Percentiles rank a stretch among this genome's conserved stretches.
phyloP scores from a whole-genome alignment of 441 rosid species.

The Syzygium malaccense region DNA sequence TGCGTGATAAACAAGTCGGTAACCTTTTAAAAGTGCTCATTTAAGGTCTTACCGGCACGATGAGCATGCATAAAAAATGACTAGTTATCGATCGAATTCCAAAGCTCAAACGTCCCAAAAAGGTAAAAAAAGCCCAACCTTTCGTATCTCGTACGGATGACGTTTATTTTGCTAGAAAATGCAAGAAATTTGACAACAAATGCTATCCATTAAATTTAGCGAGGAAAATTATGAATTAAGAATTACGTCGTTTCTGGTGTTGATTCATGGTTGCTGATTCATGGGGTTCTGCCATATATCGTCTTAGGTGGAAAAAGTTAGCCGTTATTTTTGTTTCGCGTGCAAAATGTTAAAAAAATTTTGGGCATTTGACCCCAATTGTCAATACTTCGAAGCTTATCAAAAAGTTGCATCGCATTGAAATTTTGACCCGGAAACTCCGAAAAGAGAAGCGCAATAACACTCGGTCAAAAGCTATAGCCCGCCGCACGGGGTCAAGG shows the following conservation, averaged over 20 bases:
- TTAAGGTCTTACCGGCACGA: background rate
- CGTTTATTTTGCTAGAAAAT: background rate
- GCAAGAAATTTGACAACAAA: background rate
- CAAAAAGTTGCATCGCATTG: no score
- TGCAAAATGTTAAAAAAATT: no score
- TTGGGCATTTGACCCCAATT: no score
- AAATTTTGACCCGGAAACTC: no score
- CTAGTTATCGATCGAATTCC: background rate
- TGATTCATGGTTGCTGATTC: background rate
- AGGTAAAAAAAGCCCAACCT: background rate
- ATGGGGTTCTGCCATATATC: background rate
- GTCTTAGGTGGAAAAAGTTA: background rate
- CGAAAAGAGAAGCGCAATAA: no score
- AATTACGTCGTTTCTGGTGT: background rate
- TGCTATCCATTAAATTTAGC: background rate
- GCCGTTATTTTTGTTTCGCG: background rate
- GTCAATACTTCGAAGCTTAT: no score
- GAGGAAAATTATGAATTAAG: background rate
- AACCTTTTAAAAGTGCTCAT: background rate
- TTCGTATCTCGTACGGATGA: background rate
- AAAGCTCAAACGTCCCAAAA: background rate
- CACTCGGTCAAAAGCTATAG: no score
- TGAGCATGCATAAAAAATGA: background rate
- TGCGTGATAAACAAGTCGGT: background rate
- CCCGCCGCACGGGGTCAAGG: fast-evolving